phyloP scores from a whole-genome alignment of 2,329 filamentous ascomycete genomes.

The Chalaropsis thielavioides region DNA sequence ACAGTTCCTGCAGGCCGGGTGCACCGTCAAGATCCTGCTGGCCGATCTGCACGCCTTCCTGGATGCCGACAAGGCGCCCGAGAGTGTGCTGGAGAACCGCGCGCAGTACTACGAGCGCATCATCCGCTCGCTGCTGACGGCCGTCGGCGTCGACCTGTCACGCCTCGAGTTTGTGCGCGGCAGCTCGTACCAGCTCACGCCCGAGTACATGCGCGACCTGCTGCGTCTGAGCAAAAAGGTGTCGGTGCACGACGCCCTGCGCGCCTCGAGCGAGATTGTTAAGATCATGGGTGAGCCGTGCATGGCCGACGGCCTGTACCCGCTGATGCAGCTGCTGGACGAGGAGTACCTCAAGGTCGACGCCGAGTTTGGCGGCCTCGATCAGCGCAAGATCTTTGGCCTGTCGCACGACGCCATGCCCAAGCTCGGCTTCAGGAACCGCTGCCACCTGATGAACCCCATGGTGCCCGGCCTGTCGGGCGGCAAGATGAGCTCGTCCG shows the following conservation, averaged over 20 bases:
- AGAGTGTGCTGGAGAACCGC: conserved; percentile 72
- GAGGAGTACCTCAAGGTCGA: conserved; percentile 82
- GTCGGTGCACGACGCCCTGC: conserved; percentile 70
- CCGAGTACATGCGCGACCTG: conserved; percentile 75
- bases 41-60: conserved; percentile 65
- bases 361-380: conserved; percentile 69
- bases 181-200: conserved; percentile 61
- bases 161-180: conserved; percentile 74
- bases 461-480: conserved; percentile 81
- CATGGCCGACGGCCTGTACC: conserved; percentile 36
- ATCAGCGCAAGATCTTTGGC: conserved; percentile 82
- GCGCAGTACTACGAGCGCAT: conserved; percentile 69
- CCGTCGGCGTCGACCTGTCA: conserved; percentile 64
- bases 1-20: conserved; percentile 71
- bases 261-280: conserved; percentile 84
- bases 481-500: conserved; percentile 75
- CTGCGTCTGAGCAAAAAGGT: conserved; percentile 52
- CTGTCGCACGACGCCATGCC: conserved; percentile 74
- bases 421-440: conserved; percentile 61
- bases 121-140: conserved; percentile 59
- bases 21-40: conserved; percentile 65
- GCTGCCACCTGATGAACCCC: conserved; percentile 38
- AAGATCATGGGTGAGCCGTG: conserved; percentile 74
- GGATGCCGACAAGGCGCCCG: conserved; percentile 71
- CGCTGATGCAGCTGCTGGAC: conserved; percentile 65